Base-by-base conservation (phyloP, 2,329 filamentous ascomycete species). In the Aureobasidium subglaciale region DNA sequence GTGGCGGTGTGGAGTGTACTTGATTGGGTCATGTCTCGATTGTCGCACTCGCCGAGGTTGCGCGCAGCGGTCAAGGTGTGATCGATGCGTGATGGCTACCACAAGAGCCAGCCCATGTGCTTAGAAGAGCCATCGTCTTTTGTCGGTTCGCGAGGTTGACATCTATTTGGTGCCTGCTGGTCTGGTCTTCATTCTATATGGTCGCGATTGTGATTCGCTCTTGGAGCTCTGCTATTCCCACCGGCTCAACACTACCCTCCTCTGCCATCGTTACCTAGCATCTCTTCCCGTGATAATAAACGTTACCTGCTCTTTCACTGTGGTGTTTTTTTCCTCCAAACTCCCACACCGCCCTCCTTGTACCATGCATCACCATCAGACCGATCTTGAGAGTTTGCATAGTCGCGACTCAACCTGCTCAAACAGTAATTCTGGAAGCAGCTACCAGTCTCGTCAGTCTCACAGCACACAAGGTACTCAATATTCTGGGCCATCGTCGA, bases 381-480 rank as follows among this genome's bases (percentile, higher is more conserved):
- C 18, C 18, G 24, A 40, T 9, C 49, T 35, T 15, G 35, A 41
- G 16, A 49, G 42, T 25, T 41, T 56, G 40, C 53, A 35, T 32
- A 53, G 48, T 50, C 41, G 24, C n/a, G 42, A 54, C 41, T 57
- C 46, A 22, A 43, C 48, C 32, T 40, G 30, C 32, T 46, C 37
- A 22, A 41, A 52, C 15, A 55, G 50, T 38, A 45, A 58, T 13
- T 60, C 38, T 34, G 59, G 58, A 18, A 52, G 54, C 37, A 61
- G 59, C 45, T 52, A 60, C 50, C 58, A 45, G 9, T 61, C 59
- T 25, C 58, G 58, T 41, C 54, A 54, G 15, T 61, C 59, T 29
- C 54, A 59, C n/a, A 61, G 56, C 50, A 61, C 59, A 34, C 58
- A 56, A 10, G 53, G 58, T 22, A 61, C 59, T 16, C 56, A 60